Conservation (phyloP, 306 rosid genomes). For the Cicer pinnatifidum region DNA sequence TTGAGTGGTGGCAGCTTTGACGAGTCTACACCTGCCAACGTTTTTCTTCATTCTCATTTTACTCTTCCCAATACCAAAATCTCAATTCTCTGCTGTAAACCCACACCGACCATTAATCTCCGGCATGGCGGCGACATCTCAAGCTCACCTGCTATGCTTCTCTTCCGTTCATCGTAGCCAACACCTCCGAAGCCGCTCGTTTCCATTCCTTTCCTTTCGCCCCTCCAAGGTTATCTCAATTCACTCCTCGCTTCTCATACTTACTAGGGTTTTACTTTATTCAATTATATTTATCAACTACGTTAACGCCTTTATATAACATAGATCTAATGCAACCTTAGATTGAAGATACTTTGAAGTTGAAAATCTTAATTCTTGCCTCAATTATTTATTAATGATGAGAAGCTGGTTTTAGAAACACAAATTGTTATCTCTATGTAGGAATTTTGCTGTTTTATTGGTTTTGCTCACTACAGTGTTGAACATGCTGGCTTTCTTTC, state of each 20-base stretch:
- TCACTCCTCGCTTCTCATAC: neutral
- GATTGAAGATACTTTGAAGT: neutral
- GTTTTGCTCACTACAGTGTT: neutral
- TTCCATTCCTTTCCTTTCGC: conserved; percentile 47
- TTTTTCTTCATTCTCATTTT: conserved; percentile 1
- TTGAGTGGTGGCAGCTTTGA: neutral
- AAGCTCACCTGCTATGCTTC: conserved; percentile 54
- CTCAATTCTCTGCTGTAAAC: neutral
- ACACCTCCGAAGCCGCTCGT: conserved; percentile 46
- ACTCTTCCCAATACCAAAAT: neutral
- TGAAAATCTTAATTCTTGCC: neutral
- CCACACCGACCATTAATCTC: neutral
- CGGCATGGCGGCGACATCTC: conserved; percentile 59
- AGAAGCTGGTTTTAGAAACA: neutral
- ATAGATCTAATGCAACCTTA: conserved; percentile 33
- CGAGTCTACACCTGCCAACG: neutral
- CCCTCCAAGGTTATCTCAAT: conserved; percentile 54
- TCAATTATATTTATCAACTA: neutral
- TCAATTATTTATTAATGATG: neutral
- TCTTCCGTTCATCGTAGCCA: conserved; percentile 56
- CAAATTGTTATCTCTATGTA: neutral
- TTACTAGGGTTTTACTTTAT: conserved; percentile 15
- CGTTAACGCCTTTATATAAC: neutral
- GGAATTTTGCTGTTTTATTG: neutral
- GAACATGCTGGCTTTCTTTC: neutral